Evolutionary conservation across 306 rosid genomes (phyloP), one percentile per base, ranked within the genome.

Genomic region (Quercus berberidifolia): DNA sequence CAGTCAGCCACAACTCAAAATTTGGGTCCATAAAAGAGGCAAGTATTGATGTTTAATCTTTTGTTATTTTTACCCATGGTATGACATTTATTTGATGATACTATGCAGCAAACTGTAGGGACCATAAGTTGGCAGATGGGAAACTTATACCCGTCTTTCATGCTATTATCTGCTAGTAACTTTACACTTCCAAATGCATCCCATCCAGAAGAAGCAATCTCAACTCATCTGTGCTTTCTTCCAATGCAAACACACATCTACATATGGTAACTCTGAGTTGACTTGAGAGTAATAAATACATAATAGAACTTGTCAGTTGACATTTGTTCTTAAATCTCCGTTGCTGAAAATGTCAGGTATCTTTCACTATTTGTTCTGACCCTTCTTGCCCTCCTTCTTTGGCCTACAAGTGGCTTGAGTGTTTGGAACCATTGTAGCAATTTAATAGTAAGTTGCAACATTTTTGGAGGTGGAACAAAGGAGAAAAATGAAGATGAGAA

Each of bases 41-140:
- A 90, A 83, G 76, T 80, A 75, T 72, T 60, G 75, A 55, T 78
- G 14, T 77, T 75, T 77, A 73, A 83, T 71, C 55, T 21, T 57
- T 23, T 64, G n/a, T 74, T 74, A 74, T 57, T 70, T 82, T 33
- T 78, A 73, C 26, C 35, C 54, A 12, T 67, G 78, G 77, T 46
- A 64, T 83, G 77, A 77, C 56, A 21, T 77, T 65, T 54, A 78
- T 75, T 87, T 85, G 82, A 85, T 80, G 76, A 73, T 80, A 21
- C 79, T 70, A 68, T 86, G 90, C 98, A 91, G 98, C 91, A 88
- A 69, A 91, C 98, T 85, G 74, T 91, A 82, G 97, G 97, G 84
- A 91, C 94, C 69, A 73, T 90, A 76, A 93, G 97, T 76, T 91
- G 98, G 98, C 98, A 93, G 84, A 93, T 88, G 79, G 98, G 98